Evolutionary conservation across 768 basidiomycete species (phyloP).

Genomic region (Tephrocybe rancida): DNA sequence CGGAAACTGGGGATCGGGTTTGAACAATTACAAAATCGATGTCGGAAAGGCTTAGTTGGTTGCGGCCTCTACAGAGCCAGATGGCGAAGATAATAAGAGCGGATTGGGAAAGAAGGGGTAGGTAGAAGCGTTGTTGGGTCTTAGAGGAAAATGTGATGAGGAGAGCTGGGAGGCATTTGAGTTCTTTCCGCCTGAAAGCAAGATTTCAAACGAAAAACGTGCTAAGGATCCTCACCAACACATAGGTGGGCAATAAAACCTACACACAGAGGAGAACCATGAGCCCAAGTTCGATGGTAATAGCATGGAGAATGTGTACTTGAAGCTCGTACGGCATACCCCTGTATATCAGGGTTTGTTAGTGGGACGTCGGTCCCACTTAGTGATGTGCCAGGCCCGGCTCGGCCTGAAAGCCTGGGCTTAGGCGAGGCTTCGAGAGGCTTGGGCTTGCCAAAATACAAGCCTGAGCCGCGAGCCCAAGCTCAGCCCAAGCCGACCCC

Average conservation of each 20-base stretch:
- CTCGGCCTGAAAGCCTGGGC: no score
- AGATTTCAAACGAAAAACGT: neutral
- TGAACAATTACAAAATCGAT: neutral
- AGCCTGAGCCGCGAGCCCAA: no score
- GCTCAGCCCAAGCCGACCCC: no score
- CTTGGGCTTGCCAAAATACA: no score
- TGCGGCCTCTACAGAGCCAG: neutral
- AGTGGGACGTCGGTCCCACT: neutral
- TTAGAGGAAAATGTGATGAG: neutral
- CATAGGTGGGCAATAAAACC: neutral
- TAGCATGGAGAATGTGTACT: neutral
- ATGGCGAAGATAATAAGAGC: neutral
- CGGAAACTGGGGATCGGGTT: neutral
- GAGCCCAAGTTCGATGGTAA: neutral
- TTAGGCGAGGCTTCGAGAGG: no score
- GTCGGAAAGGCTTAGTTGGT: neutral
- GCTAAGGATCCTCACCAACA: neutral
- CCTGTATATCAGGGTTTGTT: neutral
- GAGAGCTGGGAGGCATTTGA: neutral
- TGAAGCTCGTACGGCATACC: neutral
- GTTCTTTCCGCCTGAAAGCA: neutral
- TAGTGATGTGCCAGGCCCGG: no score
- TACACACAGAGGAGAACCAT: neutral
- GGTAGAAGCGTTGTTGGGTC: neutral
- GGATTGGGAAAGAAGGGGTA: neutral